Evolutionary conservation across 1,284 basidiomycete species (phyloP).

Genomic region (Melampsora medusae): DNA sequence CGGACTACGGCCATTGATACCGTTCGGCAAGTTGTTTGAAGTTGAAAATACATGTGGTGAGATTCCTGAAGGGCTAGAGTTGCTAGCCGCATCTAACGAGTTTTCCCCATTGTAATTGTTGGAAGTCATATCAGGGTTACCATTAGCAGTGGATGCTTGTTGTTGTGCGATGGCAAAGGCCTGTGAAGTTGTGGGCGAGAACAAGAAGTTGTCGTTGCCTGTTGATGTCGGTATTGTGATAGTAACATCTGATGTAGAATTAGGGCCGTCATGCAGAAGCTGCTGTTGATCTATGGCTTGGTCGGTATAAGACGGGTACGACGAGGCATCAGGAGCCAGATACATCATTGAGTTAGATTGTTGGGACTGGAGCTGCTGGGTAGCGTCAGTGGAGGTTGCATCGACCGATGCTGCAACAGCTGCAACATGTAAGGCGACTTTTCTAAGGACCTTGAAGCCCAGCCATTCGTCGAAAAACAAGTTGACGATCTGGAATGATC

Average conservation of each 20-base stretch:
- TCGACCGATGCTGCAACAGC: slow-evolving; percentile 83
- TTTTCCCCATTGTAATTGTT: neutral
- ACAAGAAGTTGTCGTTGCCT: slow-evolving; percentile 17
- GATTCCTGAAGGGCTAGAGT: neutral
- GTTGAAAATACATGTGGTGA: neutral
- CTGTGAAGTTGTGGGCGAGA: slow-evolving; percentile 20
- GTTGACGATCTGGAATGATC: slow-evolving; percentile 83
- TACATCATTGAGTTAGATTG: neutral
- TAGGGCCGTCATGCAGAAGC: neutral
- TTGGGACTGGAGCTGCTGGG: slow-evolving; percentile 4
- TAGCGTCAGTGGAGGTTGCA: slow-evolving; percentile 8
- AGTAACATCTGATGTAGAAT: neutral
- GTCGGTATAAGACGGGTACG: neutral
- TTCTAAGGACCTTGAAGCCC: slow-evolving; percentile 76
- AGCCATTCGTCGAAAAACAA: slow-evolving; percentile 87
- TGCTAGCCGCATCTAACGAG: neutral
- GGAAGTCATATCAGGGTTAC: neutral
- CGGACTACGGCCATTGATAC: neutral
- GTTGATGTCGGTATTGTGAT: neutral
- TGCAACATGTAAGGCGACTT: slow-evolving; percentile 78
- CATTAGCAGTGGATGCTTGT: slow-evolving; percentile 2
- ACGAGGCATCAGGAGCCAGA: neutral
- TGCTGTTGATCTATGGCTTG: slow-evolving; percentile 1
- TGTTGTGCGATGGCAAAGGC: slow-evolving; percentile 14
- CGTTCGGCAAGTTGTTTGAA: neutral